These are phyloP conservation scores for Tulasnella sp. DNA, from an alignment of 768 basidiomycete species.

Conservation along the genomic window DNA sequence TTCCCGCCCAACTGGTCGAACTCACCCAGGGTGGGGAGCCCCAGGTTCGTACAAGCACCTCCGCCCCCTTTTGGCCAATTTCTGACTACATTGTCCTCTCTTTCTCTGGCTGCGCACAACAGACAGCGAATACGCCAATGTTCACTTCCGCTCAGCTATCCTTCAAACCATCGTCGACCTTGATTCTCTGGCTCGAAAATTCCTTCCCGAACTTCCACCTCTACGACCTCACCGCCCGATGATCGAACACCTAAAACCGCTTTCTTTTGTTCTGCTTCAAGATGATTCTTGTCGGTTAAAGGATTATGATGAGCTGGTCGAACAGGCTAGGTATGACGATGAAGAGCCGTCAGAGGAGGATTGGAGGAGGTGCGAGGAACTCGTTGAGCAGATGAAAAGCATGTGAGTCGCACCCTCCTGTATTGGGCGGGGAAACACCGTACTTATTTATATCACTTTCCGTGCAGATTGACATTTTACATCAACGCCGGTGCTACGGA, in stretches of 20 bases:
- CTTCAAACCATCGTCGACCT: constrained; percentile 17
- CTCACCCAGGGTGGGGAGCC: constrained; percentile 22
- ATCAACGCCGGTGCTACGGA: constrained; percentile 1
- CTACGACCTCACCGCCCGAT: constrained; percentile 16
- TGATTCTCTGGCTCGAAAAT: constrained; percentile 13
- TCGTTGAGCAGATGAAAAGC: constrained; percentile 15
- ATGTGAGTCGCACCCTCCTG: neutral
- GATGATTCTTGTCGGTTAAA: constrained; percentile 6
- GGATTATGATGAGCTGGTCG: constrained; percentile 11
- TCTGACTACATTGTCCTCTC: neutral
- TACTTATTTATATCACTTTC: neutral
- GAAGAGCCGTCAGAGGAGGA: constrained; percentile 17
- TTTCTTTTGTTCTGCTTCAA: constrained; percentile 10
- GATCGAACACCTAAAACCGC: constrained; percentile 12
- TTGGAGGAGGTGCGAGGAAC: constrained; percentile 16
- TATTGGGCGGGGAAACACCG: neutral
- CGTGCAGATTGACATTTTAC: constrained; percentile 2
- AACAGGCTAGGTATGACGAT: constrained; percentile 21
- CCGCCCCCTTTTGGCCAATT: neutral
- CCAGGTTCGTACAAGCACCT: constrained; percentile 16
- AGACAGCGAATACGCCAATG: constrained; percentile 12
- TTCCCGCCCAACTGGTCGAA: neutral
- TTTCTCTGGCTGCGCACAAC: no score
- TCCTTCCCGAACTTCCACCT: constrained; percentile 19
- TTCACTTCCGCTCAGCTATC: constrained; percentile 19